Conservation (phyloP, 1,284 basidiomycete species). For the Ganoderma sinense region DNA sequence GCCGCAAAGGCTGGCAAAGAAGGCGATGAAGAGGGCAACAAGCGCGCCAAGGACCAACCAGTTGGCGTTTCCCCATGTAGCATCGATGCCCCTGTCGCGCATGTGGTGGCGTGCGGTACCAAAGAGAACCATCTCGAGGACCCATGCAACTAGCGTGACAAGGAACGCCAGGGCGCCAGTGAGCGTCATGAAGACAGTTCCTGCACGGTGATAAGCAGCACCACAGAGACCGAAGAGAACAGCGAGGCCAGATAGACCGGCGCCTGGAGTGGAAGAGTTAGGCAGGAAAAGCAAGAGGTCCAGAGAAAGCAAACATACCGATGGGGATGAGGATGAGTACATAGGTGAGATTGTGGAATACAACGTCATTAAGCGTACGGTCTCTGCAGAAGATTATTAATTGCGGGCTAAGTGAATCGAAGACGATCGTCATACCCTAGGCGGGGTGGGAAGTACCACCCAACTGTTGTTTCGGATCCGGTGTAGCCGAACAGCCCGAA, state of each 20-base stretch:
- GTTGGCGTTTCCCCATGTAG: conserved; percentile 77
- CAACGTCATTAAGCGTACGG: conserved; percentile 51
- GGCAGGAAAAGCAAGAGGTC: neutral
- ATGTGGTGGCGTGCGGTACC: conserved; percentile 70
- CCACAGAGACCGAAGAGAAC: conserved; percentile 78
- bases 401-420: neutral
- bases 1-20: conserved; percentile 72
- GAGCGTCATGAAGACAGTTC: conserved; percentile 81
- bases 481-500: conserved; percentile 84
- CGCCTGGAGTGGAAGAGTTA: conserved; percentile 48
- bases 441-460: conserved; percentile 60
- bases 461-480: conserved; percentile 60
- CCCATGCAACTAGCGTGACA: conserved; percentile 70
- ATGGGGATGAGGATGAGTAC: conserved; percentile 82
- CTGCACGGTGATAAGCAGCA: conserved; percentile 64
- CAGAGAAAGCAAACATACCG: conserved; percentile 45
- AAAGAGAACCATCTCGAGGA: conserved; percentile 85
- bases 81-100: conserved; percentile 54
- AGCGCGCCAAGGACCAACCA: conserved; percentile 82
- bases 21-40: conserved; percentile 67
- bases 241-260: conserved; percentile 75
- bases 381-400: conserved; percentile 35
- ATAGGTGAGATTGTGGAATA: conserved; percentile 75
- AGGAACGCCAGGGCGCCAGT: conserved; percentile 68
- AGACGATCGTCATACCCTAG: conserved; percentile 43